Percentiles rank a stretch among this genome's conserved stretches.
These are phyloP conservation scores for Lasiosphaeriaceae sp. DNA, from an alignment of 495 filamentous ascomycete genomes.

Conservation along the genomic window DNA sequence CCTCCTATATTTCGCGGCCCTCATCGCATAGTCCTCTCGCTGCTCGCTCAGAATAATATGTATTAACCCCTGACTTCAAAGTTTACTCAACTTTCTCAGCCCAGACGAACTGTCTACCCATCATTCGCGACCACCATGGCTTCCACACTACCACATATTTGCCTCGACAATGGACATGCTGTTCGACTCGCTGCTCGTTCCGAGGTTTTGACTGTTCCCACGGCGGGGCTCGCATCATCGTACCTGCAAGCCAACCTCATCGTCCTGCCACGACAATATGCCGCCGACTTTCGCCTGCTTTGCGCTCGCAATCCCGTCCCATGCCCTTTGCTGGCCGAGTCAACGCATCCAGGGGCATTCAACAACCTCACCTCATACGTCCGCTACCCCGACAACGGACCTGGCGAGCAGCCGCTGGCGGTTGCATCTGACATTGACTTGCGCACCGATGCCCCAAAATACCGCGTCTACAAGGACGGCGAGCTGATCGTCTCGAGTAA, in stretches of 20 bases:
- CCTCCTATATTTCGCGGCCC: no score
- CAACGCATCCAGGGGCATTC: slow-evolving; percentile 20
- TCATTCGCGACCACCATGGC: not conserved
- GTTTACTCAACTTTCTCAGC: not conserved
- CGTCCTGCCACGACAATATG: slow-evolving; percentile 48
- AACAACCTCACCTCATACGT: slow-evolving; percentile 24
- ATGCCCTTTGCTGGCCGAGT: slow-evolving; percentile 51
- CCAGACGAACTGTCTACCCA: not conserved
- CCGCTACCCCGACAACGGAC: not conserved
- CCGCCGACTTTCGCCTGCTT: slow-evolving; percentile 47
- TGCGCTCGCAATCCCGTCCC: slow-evolving; percentile 56
- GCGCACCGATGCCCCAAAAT: slow-evolving; percentile 49
- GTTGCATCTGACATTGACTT: slow-evolving; percentile 43
- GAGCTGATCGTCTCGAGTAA: slow-evolving; percentile 9
- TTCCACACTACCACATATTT: not conserved
- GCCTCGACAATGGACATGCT: slow-evolving; percentile 25
- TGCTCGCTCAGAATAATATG: no score
- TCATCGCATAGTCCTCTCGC: no score
- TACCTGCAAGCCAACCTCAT: slow-evolving; percentile 58
- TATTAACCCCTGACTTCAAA: no score
- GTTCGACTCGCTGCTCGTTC: slow-evolving; percentile 43
- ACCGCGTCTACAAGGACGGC: slow-evolving; percentile 47
- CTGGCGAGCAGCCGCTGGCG: slow-evolving; percentile 16
- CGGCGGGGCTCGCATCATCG: slow-evolving; percentile 47
- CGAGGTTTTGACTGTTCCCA: slow-evolving; percentile 36